These are phyloP conservation scores for Wickerhamomyces hampshirensis DNA, from an alignment of 805 yeast genomes.

Conservation along the genomic window DNA sequence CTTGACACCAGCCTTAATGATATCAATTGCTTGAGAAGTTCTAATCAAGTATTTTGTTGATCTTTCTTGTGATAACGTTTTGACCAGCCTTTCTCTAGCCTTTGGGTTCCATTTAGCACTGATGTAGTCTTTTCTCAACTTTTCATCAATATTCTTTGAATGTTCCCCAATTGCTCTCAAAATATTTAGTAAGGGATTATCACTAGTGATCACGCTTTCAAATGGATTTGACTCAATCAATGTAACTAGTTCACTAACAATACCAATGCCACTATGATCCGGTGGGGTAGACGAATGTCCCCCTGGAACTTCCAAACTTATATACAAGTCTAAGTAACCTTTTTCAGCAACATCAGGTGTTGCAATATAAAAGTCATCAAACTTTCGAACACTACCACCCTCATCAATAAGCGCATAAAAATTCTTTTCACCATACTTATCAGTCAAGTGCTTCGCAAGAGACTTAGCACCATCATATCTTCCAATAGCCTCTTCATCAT, in stretches of 20 bases:
- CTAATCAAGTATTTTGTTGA: constrained; percentile 36
- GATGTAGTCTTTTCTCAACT: constrained; percentile 21
- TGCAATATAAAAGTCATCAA: constrained; percentile 39
- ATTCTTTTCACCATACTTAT: constrained; percentile 54
- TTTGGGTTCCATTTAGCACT: constrained; percentile 30
- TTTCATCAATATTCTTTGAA: constrained; percentile 8
- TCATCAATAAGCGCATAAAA: constrained; percentile 64
- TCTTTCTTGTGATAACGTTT: constrained; percentile 10
- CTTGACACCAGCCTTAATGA: constrained; percentile 65
- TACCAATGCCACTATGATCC: constrained; percentile 75
- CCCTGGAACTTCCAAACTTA: constrained; percentile 54
- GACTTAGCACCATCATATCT: constrained; percentile 46
- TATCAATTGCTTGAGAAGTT: constrained; percentile 67
- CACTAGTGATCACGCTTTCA: constrained; percentile 36
- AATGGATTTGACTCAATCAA: constrained; percentile 48
- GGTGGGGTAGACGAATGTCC: constrained; percentile 81
- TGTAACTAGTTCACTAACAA: constrained; percentile 40
- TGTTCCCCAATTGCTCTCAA: constrained; percentile 28
- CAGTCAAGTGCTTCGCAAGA: constrained; percentile 41
- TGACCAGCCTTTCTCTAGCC: constrained; percentile 32
- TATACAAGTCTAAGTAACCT: constrained; percentile 50
- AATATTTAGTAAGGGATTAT: constrained; percentile 54
- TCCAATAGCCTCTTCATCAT: constrained; percentile 75
- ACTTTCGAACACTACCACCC: constrained; percentile 34
- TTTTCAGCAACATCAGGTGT: constrained; percentile 57